Base-by-base conservation (phyloP, 331 rosid genomes). In the Pyrus hybrid region DNA sequence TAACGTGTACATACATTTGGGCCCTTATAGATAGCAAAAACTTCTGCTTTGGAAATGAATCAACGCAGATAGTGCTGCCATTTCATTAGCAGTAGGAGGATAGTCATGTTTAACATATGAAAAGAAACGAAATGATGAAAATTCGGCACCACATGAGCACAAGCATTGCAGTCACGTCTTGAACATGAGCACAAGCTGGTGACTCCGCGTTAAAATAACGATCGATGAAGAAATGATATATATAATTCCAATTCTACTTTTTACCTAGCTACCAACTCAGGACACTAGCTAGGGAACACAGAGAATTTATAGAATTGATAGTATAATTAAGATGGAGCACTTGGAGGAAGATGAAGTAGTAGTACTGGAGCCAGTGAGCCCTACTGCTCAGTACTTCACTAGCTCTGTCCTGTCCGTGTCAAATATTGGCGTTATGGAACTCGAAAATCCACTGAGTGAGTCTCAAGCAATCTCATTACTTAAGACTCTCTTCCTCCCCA, bases 311-410 rank as follows among this genome's bases (percentile, higher is more conserved):
- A 41, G 5, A 41, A 41, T 41, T 41, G 3, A 41, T 41, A 41
- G 14, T 41, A 0, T 58, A 21, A 58, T 22, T 58, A 58, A 58
- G 18, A 58, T 63, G 68, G 45, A 63, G 68, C 22, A 16, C n/a
- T 7, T 16, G 58, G 22, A 18, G 9, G 58, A 18, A 16, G 67
- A 63, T 10, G 49, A 32, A n/a, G 70, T 5, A 65, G 49, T 20
- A 32, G 49, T 20, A 66, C 25, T 30, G 8, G 87, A 80, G 67
- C 90, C 88, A 13, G 83, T 82, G 61, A 88, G 93, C 76, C 90
- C 90, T 6, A 84, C 75, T 1, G 87, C 84, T 3, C 84, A 78
- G 58, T 86, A 74, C 80, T 68, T 84, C 77, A 86, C 76, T 18
- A 80, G 85, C 65, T 76, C 85, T 23, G 57, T 60, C 3, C 14